phyloP scores from a whole-genome alignment of 2,329 filamentous ascomycete species.

The Thielaviopsis musarum region DNA sequence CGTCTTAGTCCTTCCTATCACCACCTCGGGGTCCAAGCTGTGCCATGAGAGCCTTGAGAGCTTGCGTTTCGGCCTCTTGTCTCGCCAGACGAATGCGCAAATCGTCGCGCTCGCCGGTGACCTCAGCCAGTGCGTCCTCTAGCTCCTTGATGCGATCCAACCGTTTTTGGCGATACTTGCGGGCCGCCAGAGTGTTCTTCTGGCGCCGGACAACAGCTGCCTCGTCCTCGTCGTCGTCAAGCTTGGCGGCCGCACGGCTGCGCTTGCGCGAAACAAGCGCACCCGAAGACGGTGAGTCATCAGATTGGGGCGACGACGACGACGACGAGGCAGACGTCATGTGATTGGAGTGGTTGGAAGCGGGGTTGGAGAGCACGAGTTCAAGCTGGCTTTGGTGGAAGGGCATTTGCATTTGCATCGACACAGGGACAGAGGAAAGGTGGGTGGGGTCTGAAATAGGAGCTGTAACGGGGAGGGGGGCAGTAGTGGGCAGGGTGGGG shows the following conservation, averaged over 20 bases:
- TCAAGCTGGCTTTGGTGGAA: neutral
- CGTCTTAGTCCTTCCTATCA: neutral
- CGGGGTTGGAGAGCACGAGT: neutral
- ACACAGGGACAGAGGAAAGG: neutral
- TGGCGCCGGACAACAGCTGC: constrained; percentile 25
- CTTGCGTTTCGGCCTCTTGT: constrained; percentile 47
- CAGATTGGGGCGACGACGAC: constrained; percentile 1
- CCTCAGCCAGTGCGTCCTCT: constrained; percentile 39
- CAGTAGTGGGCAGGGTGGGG: constrained; percentile 2
- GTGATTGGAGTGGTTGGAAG: neutral
- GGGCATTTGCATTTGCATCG: constrained; percentile 6
- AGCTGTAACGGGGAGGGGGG: neutral
- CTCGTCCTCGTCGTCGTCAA: constrained; percentile 9
- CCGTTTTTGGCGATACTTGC: constrained; percentile 54
- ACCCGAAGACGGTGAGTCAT: neutral
- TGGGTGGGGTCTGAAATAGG: too few species aligned
- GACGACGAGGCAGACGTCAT: neutral
- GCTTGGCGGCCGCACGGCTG: constrained; percentile 1
- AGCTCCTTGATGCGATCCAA: constrained; percentile 48
- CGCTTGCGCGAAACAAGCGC: constrained; percentile 3
- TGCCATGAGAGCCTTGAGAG: constrained; percentile 35
- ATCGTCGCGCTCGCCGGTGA: constrained; percentile 45
- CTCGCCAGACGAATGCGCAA: constrained; percentile 44
- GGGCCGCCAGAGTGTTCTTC: constrained; percentile 54
- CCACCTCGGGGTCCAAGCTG: constrained; percentile 2